A percentile compares a stretch with the other conserved stretches of the same genome.
Conservation (phyloP, 2,329 filamentous ascomycete genomes). For the Nemania bipapillata region DNA sequence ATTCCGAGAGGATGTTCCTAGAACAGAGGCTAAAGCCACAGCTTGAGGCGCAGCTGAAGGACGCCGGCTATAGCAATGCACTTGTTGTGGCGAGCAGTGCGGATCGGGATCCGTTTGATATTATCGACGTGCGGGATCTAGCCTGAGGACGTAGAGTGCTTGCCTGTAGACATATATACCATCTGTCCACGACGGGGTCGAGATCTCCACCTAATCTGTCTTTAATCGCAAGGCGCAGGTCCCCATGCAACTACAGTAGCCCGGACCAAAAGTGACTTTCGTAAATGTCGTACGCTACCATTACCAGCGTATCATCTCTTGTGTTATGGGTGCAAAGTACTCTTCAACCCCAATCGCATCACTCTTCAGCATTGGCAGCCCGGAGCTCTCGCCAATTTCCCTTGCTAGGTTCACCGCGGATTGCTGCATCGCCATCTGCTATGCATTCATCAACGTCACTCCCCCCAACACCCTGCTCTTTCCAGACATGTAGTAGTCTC, state of each 20-base stretch:
- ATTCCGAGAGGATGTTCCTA: constrained; percentile 88
- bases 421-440: constrained; percentile 64
- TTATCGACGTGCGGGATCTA: constrained; percentile 66
- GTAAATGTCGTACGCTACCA: neutral
- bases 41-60: constrained; percentile 68
- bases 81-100: constrained; percentile 78
- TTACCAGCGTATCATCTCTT: neutral
- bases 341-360: constrained; percentile 7
- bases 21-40: constrained; percentile 74
- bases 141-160: constrained; percentile 25
- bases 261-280: neutral
- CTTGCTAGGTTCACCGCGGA: constrained; percentile 51
- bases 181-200: neutral
- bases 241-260: neutral
- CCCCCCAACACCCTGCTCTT: constrained; percentile 65
- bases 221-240: neutral
- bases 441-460: constrained; percentile 65
- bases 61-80: constrained; percentile 57
- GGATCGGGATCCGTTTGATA: constrained; percentile 89
- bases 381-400: constrained; percentile 45
- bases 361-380: constrained; percentile 35
- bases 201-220: neutral
- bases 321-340: neutral
- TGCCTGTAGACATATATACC: neutral
- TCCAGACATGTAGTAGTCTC: constrained; percentile 64